Evolutionary conservation across 2,329 filamentous ascomycete species (phyloP), one percentile per base, ranked within the genome.

Genomic region (Dendryphion nanum): DNA sequence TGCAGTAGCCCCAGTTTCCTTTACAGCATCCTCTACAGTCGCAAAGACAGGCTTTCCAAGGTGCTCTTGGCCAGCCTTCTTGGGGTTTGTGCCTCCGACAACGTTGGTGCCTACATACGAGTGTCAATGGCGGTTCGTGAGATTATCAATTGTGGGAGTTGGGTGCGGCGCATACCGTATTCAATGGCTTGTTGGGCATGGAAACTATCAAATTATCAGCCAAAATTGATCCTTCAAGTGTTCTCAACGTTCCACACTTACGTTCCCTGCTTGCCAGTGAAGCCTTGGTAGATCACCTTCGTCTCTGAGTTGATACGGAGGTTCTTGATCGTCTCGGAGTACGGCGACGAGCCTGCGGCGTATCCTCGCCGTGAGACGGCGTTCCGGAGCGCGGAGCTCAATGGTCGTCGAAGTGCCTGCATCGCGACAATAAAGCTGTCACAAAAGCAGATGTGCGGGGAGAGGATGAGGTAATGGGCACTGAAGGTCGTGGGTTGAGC

Each of bases 121-220:
- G 30, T 45, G 57, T 65, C 57, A 60, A 61, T 58, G 41, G 45
- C 32, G 40, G 14, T 38, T 44, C 48, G 46, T 40, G 39, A 15
- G 19, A 44, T 33, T 49, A 46, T 48, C 37, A 33, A 31, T 38
- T n/a, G 35, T 29, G 37, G 41, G 37, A 35, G 38, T 43, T 44
- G 42, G 30, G 33, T 20, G 48, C 42, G 50, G 51, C 50, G 53
- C 56, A 67, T 87, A 94, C 89, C 93, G 74, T 98, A 98, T 71
- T 95, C 93, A 72, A 98, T 96, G 55, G 93, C 93, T 76, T 96
- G 90, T 69, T 89, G 81, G 53, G 93, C 93, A 72, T 98, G 93
- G 79, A 98, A 98, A 59, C 91, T 97, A 57, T 53, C 44, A 42
- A 34, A 14, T 33, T 17, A 37, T 60, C 48, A 62, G 48, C 47